Evolutionary conservation across 345 rosid genomes (phyloP).

Genomic region (Populus simonii): DNA sequence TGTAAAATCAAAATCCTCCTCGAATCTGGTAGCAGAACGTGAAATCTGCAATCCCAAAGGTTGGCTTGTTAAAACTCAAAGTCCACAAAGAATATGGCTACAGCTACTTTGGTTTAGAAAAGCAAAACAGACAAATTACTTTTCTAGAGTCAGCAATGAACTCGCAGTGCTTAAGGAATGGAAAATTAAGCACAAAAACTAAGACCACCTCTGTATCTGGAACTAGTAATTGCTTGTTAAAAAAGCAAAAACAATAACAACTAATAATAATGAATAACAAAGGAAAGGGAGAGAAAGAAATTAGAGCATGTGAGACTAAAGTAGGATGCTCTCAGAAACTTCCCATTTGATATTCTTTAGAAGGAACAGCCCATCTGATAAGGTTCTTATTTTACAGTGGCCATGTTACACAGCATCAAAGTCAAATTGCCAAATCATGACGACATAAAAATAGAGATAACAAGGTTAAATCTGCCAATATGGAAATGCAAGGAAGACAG

Average conservation of each 20-base stretch:
- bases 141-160: not conserved
- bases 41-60: conserved; percentile 18
- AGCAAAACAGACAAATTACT: not conserved
- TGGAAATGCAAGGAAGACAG: not conserved
- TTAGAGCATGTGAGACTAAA: not conserved
- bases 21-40: conserved; percentile 16
- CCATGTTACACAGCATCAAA: not conserved
- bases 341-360: not conserved
- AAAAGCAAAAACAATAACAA: not conserved
- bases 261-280: not conserved
- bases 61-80: not conserved
- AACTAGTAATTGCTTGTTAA: not conserved
- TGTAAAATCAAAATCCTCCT: conserved; percentile 41
- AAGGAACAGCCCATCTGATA: not conserved
- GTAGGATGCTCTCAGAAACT: not conserved
- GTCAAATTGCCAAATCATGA: not conserved
- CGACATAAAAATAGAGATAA: not conserved
- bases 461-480: not conserved
- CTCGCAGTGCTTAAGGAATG: not conserved
- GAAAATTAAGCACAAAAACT: not conserved
- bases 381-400: not conserved
- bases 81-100: not conserved
- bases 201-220: not conserved
- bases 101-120: not conserved
- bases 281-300: not conserved